Base-by-base conservation (phyloP, 495 filamentous ascomycete genomes). In the Penicillium antarcticum region DNA sequence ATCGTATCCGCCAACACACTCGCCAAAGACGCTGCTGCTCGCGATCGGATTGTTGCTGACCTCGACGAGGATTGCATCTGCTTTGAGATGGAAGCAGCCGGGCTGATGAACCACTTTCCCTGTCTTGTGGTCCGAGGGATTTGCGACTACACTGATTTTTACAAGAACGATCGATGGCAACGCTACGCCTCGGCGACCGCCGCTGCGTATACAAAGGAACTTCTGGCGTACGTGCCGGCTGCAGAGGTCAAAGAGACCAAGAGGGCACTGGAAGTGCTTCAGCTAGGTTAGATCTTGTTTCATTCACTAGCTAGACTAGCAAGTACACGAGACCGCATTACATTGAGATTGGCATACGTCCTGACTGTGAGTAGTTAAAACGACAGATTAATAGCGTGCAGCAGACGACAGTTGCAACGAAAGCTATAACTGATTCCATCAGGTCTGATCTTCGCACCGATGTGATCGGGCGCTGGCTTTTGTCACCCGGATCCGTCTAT, bases 41-140 rank as follows among this genome's bases (percentile, higher is more conserved):
- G 57, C 19, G 56, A 64, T 34, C n/a, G 41, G 5, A 42, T 62
- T 44, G 46, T 29, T 19, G 36, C 5, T 16, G 37, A 43, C 1
- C 17, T 40, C 13, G 35, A 21, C 16, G 29, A 32, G 19, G 34
- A 43, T 35, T 41, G 41, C 21, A 23, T 23, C 21, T 70, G 65
- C 42, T 57, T 68, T 45, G 71, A 73, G 37, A 72, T 73, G 68
- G 71, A 71, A 51, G 72, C 66, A 2, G 70, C 70, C 11, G 72
- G 72, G 0, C 23, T 74, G 26, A 70, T 65, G 62, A 51, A 68
- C 38, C 35, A 58, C n/a, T 64, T 70, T 32, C 64, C 51, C 17
- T 71, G 66, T 48, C 51, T 71, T 32, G 66, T 71, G 9, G 66
- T 74, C 7, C 56, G 66, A 48, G 70, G 70, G 0, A 63, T 72